These are phyloP conservation scores for Achlya hypogyna DNA, from an alignment of 352 stramenopile species.

Conservation along the genomic window DNA sequence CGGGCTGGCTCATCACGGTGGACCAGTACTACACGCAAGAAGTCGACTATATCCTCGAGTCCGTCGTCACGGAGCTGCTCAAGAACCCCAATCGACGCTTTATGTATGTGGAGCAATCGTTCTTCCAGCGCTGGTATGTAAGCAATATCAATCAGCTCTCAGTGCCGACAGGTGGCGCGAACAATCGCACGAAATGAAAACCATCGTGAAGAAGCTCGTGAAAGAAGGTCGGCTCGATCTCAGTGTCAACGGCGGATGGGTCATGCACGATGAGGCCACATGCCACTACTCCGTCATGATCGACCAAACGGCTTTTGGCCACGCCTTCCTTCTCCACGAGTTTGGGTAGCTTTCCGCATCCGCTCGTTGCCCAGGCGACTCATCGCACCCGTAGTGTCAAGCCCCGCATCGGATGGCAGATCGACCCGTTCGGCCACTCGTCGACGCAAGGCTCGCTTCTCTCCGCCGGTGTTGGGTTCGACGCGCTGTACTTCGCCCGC, in stretches of 20 bases:
- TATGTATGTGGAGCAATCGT: slow-evolving; percentile 93
- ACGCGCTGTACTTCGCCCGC: slow-evolving; percentile 95
- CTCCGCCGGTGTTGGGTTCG: slow-evolving; percentile 88
- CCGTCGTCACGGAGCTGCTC: slow-evolving; percentile 78
- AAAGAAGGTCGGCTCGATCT: slow-evolving; percentile 88
- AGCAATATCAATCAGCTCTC: not conserved
- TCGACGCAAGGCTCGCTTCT: slow-evolving; percentile 89
- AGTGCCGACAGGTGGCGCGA: slow-evolving; percentile 64
- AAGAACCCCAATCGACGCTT: slow-evolving; percentile 88
- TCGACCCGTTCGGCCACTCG: slow-evolving; percentile 95
- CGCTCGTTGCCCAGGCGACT: not conserved
- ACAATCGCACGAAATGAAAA: slow-evolving; percentile 64
- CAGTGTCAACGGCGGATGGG: slow-evolving; percentile 94
- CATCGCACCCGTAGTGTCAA: slow-evolving; percentile 42
- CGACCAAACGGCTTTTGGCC: slow-evolving; percentile 96
- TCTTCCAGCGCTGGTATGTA: slow-evolving; percentile 90
- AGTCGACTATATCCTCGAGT: slow-evolving; percentile 95
- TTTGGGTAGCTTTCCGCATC: slow-evolving; percentile 48
- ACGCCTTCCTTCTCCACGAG: slow-evolving; percentile 90
- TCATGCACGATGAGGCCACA: slow-evolving; percentile 97
- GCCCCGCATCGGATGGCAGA: slow-evolving; percentile 95
- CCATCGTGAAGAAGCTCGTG: slow-evolving; percentile 80
- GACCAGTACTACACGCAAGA: slow-evolving; percentile 95
- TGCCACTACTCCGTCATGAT: slow-evolving; percentile 97
- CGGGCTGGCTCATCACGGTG: slow-evolving; percentile 92